Base-by-base conservation (phyloP, 208 protist genomes). In the Wallacemonas sp. region DNA sequence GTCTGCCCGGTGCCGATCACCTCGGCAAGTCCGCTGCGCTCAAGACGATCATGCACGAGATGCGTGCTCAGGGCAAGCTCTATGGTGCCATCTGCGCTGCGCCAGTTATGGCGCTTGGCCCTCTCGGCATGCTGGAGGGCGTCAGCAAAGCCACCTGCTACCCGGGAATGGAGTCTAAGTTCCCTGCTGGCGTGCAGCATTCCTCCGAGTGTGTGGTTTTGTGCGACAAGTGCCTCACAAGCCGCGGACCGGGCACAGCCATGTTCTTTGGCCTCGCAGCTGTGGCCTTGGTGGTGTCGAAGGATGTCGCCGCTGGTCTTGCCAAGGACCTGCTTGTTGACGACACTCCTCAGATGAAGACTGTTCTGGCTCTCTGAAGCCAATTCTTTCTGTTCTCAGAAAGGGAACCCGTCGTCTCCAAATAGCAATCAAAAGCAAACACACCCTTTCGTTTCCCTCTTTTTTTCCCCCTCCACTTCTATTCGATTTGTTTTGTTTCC, bases 41-140 rank as follows among this genome's bases (percentile, higher is more conserved):
- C 28, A 91, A 92, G 70, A 84, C 82, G 67, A 73, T 96, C 45
- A 70, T 93, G 69, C 75, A 83, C 8, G 75, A 92, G 28, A 65
- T 89, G 29, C 76, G 72, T 20, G 44, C 49, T 1, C 42, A 79
- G 31, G 80, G 82, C 36, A 93, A 93, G 61, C 81, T 89, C 41
- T 93, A 87, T 67, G 91, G 91, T 54, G 91, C 79, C 45, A 94
- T 96, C 46, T 96, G 91, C 62, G 87, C 87, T n/a, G 62, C 91
- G 10, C 91, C 91, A 3, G 84, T 86, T 5, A 36, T 90, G 32
- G 59, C 81, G 10, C 72, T 96, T 3, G 79, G 29, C 3, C 80
- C 91, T 8, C 74, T 94, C 66, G 91, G 91, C 1, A 76, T 92
- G 67, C 65, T 94, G 39, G 82, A 88, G 29, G 91, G 78, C 18